A percentile compares a stretch with the other conserved stretches of the same genome.
Evolutionary conservation across 441 rosid genomes (phyloP).

Genomic region (Capsella rubella): DNA sequence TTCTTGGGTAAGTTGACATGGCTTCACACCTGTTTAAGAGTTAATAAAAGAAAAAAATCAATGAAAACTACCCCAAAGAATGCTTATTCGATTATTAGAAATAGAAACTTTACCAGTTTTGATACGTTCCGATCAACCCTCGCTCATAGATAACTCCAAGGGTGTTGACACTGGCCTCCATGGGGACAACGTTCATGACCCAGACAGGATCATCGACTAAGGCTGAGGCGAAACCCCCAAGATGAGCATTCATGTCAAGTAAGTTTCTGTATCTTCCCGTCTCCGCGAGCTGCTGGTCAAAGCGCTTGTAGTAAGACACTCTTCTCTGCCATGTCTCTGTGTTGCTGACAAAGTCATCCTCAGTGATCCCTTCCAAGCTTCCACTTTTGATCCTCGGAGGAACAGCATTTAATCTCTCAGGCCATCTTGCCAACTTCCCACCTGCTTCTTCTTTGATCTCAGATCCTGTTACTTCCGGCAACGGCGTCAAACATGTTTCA

Average conservation of each 20-base stretch:
- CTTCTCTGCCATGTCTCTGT: conserved; percentile 60
- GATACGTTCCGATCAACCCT: conserved; percentile 70
- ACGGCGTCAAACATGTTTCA: conserved; percentile 60
- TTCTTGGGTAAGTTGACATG: conserved; percentile 78
- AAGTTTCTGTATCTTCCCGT: conserved; percentile 62
- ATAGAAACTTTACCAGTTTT: conserved; percentile 53
- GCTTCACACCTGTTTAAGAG: conserved; percentile 65
- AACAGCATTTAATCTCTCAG: conserved; percentile 57
- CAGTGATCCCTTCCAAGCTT: conserved; percentile 51
- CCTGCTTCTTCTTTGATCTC: conserved; percentile 55
- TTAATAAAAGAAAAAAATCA: neutral
- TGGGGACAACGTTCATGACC: conserved; percentile 68
- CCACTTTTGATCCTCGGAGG: conserved; percentile 65
- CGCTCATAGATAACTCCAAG: conserved; percentile 70
- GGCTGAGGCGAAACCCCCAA: conserved; percentile 70
- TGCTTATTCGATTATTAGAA: neutral
- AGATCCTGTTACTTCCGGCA: conserved; percentile 55
- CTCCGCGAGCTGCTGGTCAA: conserved; percentile 54
- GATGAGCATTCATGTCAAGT: conserved; percentile 69
- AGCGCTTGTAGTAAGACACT: conserved; percentile 53
- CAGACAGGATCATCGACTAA: conserved; percentile 59
- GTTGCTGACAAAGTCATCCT: conserved; percentile 43
- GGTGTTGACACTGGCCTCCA: conserved; percentile 53
- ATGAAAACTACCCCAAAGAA: neutral
- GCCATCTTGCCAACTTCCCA: conserved; percentile 60